A percentile compares a stretch with the other conserved stretches of the same genome.
Conservation (phyloP, 495 filamentous ascomycete species). For the Patellaria atrata region DNA sequence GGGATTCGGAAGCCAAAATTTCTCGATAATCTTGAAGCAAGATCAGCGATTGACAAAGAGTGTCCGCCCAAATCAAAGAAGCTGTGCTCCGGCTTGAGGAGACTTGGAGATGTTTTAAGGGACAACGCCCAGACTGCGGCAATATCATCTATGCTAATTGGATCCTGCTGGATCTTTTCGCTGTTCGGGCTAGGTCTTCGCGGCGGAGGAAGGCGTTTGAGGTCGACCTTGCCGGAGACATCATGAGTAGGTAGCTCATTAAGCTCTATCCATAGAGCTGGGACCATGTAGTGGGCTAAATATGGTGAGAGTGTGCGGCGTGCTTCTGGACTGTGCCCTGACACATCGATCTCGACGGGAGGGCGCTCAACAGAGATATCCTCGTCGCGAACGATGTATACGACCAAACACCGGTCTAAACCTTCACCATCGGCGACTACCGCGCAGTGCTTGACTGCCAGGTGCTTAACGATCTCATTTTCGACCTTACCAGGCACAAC, state of each 20-base stretch:
- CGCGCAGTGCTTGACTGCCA: conserved; percentile 46
- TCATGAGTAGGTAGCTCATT: conserved; percentile 46
- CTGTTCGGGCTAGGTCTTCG: conserved; percentile 29
- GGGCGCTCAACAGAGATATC: conserved; percentile 39
- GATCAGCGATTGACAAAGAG: conserved; percentile 50
- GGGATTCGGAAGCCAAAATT: conserved; percentile 48
- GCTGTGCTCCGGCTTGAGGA: conserved; percentile 45
- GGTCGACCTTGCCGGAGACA: conserved; percentile 54
- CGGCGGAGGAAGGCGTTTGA: conserved; percentile 45
- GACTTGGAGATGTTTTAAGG: conserved; percentile 37
- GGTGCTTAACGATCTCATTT: conserved; percentile 42
- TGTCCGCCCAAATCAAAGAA: conserved; percentile 63
- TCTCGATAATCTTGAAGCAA: conserved; percentile 41
- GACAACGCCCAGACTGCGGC: conserved; percentile 45
- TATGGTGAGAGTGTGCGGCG: conserved; percentile 38
- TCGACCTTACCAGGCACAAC: conserved; percentile 34
- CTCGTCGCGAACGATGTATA: conserved; percentile 48
- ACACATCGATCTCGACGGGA: conserved; percentile 39
- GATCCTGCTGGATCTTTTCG: conserved; percentile 30
- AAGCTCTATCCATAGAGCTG: conserved; percentile 48
- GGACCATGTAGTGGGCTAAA: conserved; percentile 62
- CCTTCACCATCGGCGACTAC: conserved; percentile 51
- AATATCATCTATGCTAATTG: conserved; percentile 40
- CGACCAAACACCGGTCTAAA: conserved; percentile 47
- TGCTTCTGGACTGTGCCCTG: conserved; percentile 43